Evolutionary conservation across 345 rosid species (phyloP), one percentile per base, ranked within the genome.

Genomic region (Psidium friedrichsthalianum): DNA sequence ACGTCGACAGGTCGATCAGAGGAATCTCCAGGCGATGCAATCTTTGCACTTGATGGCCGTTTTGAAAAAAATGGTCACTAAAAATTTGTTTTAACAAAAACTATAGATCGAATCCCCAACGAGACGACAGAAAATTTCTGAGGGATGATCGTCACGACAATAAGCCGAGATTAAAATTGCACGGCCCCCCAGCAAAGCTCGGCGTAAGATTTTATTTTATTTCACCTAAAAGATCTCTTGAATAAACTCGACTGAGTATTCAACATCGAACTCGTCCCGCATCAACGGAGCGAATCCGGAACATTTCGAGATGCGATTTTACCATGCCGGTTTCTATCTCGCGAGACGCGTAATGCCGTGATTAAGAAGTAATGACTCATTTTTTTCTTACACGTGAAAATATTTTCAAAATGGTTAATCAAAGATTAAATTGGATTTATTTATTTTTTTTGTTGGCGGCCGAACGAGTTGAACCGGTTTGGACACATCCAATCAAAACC

Each of bases 101-200:
- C 3, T 8, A 56, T 21, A 21, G 6, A 29, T 64, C 3, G 0
- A 16, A 64, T 64, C 29, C 11, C 3, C 1, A 1, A 1, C 0
- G 0, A 64, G 1, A 69, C 10, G 18, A 69, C 18, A 11, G 20
- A 69, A 64, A 11, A 10, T 16, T 32, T 64, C 2, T n/a, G 12
- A 9, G 18, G 0, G 0, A 18, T 4, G 3, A 4, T 8, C 0
- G 12, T 1, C 44, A 32, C 13, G 8, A 32, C 8, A 32, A 32
- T 32, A 32, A 64, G 78, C 3, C 24, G 3, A 18, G 18, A 64
- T 4, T 8, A 22, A 9, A 32, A 32, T 64, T 64, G 12, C 74
- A 69, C 24, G 4, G 20, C 56, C 56, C 56, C 18, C 8, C 8
- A 8, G 21, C 8, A 54, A 6, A 32, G 44, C 76, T 64, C 1